Conservation (phyloP, 345 rosid genomes). For the Dipteronia sinensis region DNA sequence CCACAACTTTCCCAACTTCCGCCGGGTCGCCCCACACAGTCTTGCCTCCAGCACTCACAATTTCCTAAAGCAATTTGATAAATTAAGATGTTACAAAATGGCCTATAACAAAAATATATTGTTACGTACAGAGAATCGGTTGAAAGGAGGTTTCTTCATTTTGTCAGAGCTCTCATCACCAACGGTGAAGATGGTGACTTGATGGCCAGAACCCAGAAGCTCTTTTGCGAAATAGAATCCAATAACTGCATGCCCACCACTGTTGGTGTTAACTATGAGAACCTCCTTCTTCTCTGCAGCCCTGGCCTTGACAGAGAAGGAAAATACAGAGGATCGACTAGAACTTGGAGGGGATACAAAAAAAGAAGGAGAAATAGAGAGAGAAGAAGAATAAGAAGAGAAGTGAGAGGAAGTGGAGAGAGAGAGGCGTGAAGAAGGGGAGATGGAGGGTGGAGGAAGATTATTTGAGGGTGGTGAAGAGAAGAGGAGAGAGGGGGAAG, state of each 20-base stretch:
- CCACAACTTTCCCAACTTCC: constrained; percentile 65
- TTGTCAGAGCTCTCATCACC: constrained; percentile 84
- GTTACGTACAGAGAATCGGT: constrained; percentile 66
- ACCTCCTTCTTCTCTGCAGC: constrained; percentile 79
- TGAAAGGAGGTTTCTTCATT: constrained; percentile 95
- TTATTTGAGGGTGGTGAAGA: constrained; percentile 28
- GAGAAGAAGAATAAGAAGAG: constrained; percentile 25
- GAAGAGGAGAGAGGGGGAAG: constrained; percentile 33
- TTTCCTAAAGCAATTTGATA: constrained; percentile 54
- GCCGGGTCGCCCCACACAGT: constrained; percentile 92
- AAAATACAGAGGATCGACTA: constrained; percentile 27
- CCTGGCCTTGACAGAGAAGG: constrained; percentile 52
- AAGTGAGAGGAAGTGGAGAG: constrained; percentile 32
- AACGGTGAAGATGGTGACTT: constrained; percentile 75
- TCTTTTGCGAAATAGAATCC: constrained; percentile 89
- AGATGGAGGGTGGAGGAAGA: constrained; percentile 36
- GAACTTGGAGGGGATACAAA: constrained; percentile 26
- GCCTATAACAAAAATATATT: background rate
- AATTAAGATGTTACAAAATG: background rate
- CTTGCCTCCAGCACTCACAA: constrained; percentile 80
- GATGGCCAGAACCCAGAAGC: constrained; percentile 77
- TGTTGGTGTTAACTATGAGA: constrained; percentile 80
- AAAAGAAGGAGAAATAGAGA: constrained; percentile 38
- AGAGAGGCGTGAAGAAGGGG: constrained; percentile 29
- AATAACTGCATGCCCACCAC: constrained; percentile 89